Percentiles rank a stretch among this genome's conserved stretches.
These are phyloP conservation scores for Podila clonocystis DNA, from an alignment of 192 early-diverging fungal genomes.

Conservation along the genomic window DNA sequence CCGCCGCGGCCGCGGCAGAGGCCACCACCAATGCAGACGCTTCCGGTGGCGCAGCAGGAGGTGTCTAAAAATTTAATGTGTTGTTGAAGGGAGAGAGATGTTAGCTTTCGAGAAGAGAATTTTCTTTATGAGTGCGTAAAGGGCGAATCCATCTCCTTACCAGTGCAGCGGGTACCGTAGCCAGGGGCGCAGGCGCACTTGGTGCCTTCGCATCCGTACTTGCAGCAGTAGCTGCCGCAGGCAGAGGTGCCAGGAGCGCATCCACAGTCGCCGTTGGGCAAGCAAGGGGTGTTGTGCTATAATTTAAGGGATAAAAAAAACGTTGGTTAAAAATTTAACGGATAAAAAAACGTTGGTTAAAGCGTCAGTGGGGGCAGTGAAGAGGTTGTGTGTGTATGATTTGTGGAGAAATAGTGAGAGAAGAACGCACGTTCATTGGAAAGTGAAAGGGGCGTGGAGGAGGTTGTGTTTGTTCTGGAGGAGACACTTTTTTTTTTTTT, in stretches of 20 bases:
- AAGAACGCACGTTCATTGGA: not conserved
- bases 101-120: not conserved
- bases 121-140: too few relatives aligned
- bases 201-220: not conserved
- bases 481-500: too few relatives aligned
- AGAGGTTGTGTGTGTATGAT: not conserved
- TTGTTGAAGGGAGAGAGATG: not conserved
- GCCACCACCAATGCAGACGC: too few relatives aligned
- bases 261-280: not conserved
- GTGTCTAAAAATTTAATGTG: not conserved
- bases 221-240: not conserved
- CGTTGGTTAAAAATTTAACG: not conserved
- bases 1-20: not conserved
- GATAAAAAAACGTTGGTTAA: too few relatives aligned
- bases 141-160: not conserved
- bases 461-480: too few relatives aligned
- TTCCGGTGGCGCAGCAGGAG: not conserved
- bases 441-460: too few relatives aligned
- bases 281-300: not conserved
- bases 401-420: not conserved
- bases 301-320: not conserved
- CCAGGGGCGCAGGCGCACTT: not conserved
- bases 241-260: not conserved
- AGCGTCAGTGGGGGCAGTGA: not conserved
- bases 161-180: not conserved